Evolutionary conservation across 2,329 filamentous ascomycete genomes (phyloP), one percentile per base, ranked within the genome.

Genomic region (Xylaria sp.): DNA sequence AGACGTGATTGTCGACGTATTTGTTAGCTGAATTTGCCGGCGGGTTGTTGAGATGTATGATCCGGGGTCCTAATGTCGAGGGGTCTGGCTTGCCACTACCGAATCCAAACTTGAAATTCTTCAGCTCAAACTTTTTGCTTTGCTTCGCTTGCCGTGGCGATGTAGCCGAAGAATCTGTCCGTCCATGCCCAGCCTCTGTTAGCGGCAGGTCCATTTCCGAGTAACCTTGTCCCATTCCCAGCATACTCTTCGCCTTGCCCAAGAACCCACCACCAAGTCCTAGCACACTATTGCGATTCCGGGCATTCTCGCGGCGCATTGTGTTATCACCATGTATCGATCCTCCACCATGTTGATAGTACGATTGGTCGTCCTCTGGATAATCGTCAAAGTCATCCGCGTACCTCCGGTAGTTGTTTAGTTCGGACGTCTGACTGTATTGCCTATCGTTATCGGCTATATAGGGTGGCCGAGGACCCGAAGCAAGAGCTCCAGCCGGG

Each of bases 201-300:
- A 99, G 82, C 14, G 95, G 95, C 57, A 99, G 83, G 75, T 99
- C 94, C 95, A 99, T 99, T 79, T 98, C 95, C 35, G 94, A 97
- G 78, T 99, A 98, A 66, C 89, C 86, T 70, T 73, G 85, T 21
- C 87, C 90, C 88, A 97, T 93, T 56, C 95, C 94, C 64, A 99
- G 80, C 83, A 91, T 92, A 75, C 91, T 94, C 82, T 96, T 98
- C 43, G 94, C 90, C 73, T 86, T 89, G 46, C 94, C 95, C 72
- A 97, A 82, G 64, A 98, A 80, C 17, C 94, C 94, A 64, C 94
- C 94, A 64, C 94, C 94, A 72, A 98, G 79, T 69, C 89, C 87
- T 72, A 98, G 79, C 55, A 97, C 91, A 77, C 94, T 98, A 76
- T 96, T 97, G 70, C 95, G 86, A 75, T 92, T 92, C 69, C 87